phyloP scores from a whole-genome alignment of 257 asterid genomes.

The Ligustrum vulgare region DNA sequence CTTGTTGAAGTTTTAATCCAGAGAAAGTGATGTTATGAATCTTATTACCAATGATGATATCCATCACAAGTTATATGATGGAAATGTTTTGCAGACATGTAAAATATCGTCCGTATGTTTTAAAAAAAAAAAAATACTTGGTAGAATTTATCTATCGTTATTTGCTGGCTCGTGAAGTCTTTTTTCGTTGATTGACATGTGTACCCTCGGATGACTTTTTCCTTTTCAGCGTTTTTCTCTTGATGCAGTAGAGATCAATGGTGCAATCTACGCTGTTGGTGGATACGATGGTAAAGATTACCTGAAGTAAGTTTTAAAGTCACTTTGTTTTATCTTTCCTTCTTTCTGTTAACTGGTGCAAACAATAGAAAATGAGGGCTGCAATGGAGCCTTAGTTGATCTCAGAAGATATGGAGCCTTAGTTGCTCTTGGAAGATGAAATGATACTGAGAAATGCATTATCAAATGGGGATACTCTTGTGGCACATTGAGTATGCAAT shows the following conservation, averaged over 20 bases:
- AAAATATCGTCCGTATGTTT: neutral
- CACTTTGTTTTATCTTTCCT: neutral
- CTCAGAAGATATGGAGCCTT: neutral
- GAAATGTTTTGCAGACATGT: constrained; percentile 6
- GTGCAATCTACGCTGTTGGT: constrained; percentile 79
- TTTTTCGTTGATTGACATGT: constrained; percentile 2
- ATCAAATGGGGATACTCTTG: constrained; percentile 1
- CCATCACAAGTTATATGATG: neutral
- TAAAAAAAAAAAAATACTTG: no score
- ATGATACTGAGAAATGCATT: neutral
- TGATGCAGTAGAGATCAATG: constrained; percentile 75
- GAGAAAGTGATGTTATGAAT: neutral
- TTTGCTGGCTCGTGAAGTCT: neutral
- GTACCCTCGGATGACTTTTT: constrained; percentile 1
- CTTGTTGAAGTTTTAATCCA: neutral
- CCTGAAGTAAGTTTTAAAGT: constrained; percentile 59
- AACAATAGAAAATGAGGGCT: neutral
- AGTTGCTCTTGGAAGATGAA: neutral
- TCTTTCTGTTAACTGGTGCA: no score
- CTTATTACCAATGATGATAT: neutral
- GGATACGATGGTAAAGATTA: constrained; percentile 66
- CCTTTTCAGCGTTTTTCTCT: constrained; percentile 67
- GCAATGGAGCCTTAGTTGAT: neutral
- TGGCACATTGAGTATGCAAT: no score
- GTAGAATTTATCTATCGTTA: neutral